These are phyloP conservation scores for Aureobasidium sp. DNA, from an alignment of 2,329 filamentous ascomycete genomes.

Conservation along the genomic window DNA sequence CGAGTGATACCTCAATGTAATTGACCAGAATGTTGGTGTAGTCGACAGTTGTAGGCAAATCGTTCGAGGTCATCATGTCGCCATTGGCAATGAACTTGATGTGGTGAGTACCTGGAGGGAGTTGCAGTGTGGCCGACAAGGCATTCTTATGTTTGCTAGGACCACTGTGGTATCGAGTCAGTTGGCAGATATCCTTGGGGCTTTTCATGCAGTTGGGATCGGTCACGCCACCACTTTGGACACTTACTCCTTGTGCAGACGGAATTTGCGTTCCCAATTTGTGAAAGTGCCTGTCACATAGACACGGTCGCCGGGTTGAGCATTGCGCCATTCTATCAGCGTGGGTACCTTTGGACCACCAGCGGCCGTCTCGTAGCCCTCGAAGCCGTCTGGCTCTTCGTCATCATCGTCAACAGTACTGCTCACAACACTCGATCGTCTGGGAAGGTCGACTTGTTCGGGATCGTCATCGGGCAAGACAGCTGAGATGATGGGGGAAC, in stretches of 20 bases:
- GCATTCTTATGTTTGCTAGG: conserved; percentile 41
- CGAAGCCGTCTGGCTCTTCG: conserved; percentile 52
- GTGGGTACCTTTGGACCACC: conserved; percentile 66
- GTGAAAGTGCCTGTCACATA: conserved; percentile 98
- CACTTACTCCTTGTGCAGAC: conserved; percentile 75
- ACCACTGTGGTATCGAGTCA: conserved; percentile 22
- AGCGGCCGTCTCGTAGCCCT: conserved; percentile 63
- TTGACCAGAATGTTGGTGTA: conserved; percentile 98
- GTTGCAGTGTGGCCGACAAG: conserved; percentile 70
- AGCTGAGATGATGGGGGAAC: conserved; percentile 77
- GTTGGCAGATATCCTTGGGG: neutral
- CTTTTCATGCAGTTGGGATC: neutral
- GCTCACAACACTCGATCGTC: conserved; percentile 49
- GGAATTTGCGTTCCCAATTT: conserved; percentile 92
- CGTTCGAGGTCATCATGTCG: conserved; percentile 56
- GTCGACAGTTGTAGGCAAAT: conserved; percentile 78
- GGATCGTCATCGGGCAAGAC: conserved; percentile 43
- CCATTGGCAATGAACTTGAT: conserved; percentile 93
- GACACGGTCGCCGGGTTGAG: conserved; percentile 67
- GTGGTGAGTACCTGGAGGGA: conserved; percentile 91
- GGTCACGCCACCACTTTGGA: neutral
- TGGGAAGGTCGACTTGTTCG: conserved; percentile 42
- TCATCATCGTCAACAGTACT: conserved; percentile 66
- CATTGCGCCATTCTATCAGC: conserved; percentile 71
- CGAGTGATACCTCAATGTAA: conserved; percentile 86